Conservation (phyloP, 106 monocot genomes). For the Iris macrosiphon region DNA sequence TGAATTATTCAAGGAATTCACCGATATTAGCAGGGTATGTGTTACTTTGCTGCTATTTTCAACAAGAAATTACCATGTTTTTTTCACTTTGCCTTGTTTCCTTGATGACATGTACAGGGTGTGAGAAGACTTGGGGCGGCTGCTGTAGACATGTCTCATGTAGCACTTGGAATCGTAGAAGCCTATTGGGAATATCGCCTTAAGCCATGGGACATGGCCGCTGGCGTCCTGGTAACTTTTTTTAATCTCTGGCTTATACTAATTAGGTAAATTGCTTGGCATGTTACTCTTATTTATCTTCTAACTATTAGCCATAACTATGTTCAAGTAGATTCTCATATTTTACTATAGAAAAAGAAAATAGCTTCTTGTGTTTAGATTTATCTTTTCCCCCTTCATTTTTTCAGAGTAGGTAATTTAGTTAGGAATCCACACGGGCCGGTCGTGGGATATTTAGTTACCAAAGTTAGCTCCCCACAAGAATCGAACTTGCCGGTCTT, state of each 20-base stretch:
- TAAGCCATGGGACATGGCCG: conserved; percentile 99
- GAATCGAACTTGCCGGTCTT: too few species aligned
- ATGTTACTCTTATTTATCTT: too few species aligned
- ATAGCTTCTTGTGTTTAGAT: too few species aligned
- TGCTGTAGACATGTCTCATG: conserved; percentile 96
- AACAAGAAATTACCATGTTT: neutral
- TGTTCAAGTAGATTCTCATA: too few species aligned
- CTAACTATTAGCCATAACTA: too few species aligned
- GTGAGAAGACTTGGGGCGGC: conserved; percentile 96
- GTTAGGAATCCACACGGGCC: too few species aligned
- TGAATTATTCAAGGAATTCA: conserved; percentile 86
- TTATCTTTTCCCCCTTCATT: too few species aligned
- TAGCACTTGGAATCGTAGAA: conserved; percentile 88
- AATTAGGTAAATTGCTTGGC: neutral
- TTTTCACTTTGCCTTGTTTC: neutral
- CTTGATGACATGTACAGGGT: conserved; percentile 41
- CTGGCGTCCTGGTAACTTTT: conserved; percentile 82
- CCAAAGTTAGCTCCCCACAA: too few species aligned
- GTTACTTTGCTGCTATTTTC: neutral
- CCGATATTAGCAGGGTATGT: conserved; percentile 87
- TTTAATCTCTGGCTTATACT: neutral
- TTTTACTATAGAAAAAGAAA: too few species aligned
- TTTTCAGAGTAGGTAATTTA: too few species aligned
- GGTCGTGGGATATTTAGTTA: too few species aligned
- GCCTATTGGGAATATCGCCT: conserved; percentile 97